Evolutionary conservation across 768 basidiomycete genomes (phyloP), one percentile per base, ranked within the genome.

Genomic region (Hygrophoropsis aurantiaca): DNA sequence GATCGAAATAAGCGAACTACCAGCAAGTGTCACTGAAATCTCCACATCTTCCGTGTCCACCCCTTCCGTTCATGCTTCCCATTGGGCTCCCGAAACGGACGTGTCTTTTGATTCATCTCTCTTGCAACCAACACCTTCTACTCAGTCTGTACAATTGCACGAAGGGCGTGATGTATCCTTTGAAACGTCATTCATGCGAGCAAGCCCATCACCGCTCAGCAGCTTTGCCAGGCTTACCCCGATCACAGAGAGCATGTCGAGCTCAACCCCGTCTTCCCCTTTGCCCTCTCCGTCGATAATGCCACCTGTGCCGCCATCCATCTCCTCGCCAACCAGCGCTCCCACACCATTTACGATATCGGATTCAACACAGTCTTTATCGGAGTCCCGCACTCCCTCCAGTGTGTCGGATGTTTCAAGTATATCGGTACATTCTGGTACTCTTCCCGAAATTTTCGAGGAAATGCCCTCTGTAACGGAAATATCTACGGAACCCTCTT

Each of bases 21-120:
- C 55, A 35, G 51, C 45, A 24, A 66, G 66, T 42, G 64, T 55
- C 65, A 34, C 65, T 67, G 4, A 61, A 59, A 11, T 68, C 69
- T 3, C 64, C 68, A 3, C 59, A 60, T 1, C 71, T 74, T 16
- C 67, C 61, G 16, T 76, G 68, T 50, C 74, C 58, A 50, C 67
- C 42, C 57, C 74, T 42, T 66, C 74, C 33, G 51, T 77, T 48
- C 62, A 68, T 39, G 66, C 68, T 46, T 72, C 75, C 36, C 55
- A 71, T 20, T 90, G 86, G 84, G 81, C 77, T 2, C 61, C 74
- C 3, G 82, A 82, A 56, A 84, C 82, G 0, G 81, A 87, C 44
- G 59, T 73, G 9, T 85, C 89, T 0, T 91, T 85, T 51, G 88
- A 90, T 18, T 90, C 90, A 0, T 86, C 87, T 1, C 68, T 86